A percentile compares a stretch with the other conserved stretches of the same genome.
phyloP scores from a whole-genome alignment of 768 basidiomycete species.

The Collybia mongolica region DNA sequence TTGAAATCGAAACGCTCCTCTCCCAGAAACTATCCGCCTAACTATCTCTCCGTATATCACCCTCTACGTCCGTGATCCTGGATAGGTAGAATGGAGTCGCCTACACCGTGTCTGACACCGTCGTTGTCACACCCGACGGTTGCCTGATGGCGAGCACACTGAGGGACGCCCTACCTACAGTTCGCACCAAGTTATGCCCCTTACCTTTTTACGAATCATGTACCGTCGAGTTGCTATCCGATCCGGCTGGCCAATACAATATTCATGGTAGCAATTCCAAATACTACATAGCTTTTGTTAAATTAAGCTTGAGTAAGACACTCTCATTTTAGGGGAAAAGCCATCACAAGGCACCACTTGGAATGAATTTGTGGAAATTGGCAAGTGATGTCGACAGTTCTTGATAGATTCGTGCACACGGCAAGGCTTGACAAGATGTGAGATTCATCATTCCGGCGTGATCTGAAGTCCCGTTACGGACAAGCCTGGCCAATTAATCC shows the following conservation, averaged over 20 bases:
- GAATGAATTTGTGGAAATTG: too few species aligned
- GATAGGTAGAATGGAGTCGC: background rate
- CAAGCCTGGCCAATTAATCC: too few species aligned
- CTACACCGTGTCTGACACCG: background rate
- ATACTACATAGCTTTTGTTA: too few species aligned
- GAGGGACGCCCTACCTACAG: background rate
- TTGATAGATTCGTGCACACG: too few species aligned
- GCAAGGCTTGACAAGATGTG: too few species aligned
- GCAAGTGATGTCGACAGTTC: too few species aligned
- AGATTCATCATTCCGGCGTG: too few species aligned
- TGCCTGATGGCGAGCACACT: background rate
- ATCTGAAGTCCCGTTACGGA: too few species aligned
- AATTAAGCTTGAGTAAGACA: too few species aligned
- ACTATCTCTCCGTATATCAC: background rate
- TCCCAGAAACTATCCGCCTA: constrained; percentile 5
- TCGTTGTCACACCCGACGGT: too few species aligned
- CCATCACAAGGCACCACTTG: too few species aligned
- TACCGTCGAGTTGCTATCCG: background rate
- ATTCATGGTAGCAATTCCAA: background rate
- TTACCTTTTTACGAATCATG: background rate
- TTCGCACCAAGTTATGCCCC: background rate
- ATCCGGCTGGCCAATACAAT: background rate
- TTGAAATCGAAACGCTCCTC: constrained; percentile 13
- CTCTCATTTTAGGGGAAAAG: too few species aligned
- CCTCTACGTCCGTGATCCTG: background rate